Base-by-base conservation (phyloP, 129 eudicot genomes). In the Pittosporum tobira region DNA sequence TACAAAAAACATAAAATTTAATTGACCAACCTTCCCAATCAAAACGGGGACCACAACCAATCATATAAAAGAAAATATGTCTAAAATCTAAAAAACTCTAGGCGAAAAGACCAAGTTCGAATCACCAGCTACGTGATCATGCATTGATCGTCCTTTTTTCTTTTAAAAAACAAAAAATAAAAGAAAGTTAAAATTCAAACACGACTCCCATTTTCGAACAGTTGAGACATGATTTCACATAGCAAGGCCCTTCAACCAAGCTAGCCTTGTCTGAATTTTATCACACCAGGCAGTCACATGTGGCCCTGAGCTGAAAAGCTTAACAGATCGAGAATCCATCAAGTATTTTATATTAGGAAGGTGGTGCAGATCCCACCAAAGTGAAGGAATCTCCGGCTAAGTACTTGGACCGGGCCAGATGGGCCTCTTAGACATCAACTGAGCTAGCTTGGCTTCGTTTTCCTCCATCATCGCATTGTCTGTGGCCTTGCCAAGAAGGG, bases 361-460 rank as follows among this genome's bases (percentile, higher is more conserved):
- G 62, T 87, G 96, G 22, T 80, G 78, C 2, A 88, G 76, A 81
- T 88, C 96, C n/a, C 11, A 71, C 94, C 38, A 88, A 64, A 15
- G 84, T 61, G 76, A 57, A 88, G 20, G 14, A 11, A 20, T 84
- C 94, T 7, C 89, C 89, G 1, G 68, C 94, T 58, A 88, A 58
- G 74, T 84, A 88, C 70, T 81, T 84, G 56, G 81, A 78, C 48
- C 68, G 21, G 2, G 73, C 40, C 52, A 88, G 67, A 16, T 84
- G 77, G 0, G 62, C 13, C 48, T 88, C 96, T 19, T 84, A 88
- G 16, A 84, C 67, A 30, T 84, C 94, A 1, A 88, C 61, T 73
- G 21, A 36, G 71, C 76, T 59, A 88, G 60, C 49, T 79, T 68
- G 19, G 34, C 66, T 36, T 73, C 77, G 22, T 57, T 15, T 62